Evolutionary conservation across 2,329 filamentous ascomycete genomes (phyloP).

Genomic region (Apiospora saccharicola): DNA sequence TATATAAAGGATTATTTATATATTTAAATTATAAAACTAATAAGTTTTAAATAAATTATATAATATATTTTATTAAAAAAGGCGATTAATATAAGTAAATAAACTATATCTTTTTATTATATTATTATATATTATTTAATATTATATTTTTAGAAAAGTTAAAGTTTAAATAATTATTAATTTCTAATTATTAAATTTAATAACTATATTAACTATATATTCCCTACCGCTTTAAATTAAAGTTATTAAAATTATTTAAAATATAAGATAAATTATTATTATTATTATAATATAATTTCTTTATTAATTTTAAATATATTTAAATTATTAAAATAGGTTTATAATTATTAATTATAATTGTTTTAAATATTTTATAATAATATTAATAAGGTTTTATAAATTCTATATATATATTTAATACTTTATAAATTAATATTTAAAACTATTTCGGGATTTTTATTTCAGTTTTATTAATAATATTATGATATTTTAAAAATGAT

Average conservation of each 20-base stretch:
- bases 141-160: not conserved
- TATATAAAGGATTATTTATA: not conserved
- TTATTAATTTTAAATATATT: no score
- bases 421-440: not conserved
- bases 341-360: not conserved
- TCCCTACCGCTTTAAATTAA: no score
- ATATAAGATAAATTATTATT: no score
- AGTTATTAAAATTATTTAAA: no score
- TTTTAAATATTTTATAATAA: not conserved
- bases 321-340: no score
- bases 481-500: not conserved
- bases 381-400: not conserved
- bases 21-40: not conserved
- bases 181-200: no score
- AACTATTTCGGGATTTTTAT: not conserved
- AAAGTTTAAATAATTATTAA: no score
- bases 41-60: not conserved
- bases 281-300: no score
- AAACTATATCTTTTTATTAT: not conserved
- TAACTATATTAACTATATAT: no score
- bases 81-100: not conserved
- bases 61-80: not conserved
- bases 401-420: not conserved
- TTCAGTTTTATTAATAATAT: not conserved
- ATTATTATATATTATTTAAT: no score